These are phyloP conservation scores for Acidomyces sp. DNA, from an alignment of 495 filamentous ascomycete species.

Conservation along the genomic window DNA sequence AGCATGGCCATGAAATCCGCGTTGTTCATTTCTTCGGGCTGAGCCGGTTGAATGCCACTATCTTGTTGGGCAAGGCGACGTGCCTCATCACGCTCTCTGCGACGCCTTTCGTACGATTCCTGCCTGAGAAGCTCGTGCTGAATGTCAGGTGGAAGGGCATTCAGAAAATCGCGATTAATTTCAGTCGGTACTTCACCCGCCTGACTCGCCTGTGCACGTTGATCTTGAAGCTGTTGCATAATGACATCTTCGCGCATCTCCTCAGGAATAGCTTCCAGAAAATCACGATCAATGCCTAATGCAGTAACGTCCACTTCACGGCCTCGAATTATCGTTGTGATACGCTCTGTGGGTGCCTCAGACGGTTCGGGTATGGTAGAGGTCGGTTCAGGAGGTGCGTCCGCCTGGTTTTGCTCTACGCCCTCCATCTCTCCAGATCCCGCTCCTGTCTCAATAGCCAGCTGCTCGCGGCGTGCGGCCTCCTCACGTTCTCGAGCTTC, in stretches of 20 bases:
- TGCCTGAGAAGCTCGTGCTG: conserved; percentile 79
- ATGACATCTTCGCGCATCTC: conserved; percentile 93
- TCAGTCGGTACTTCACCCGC: conserved; percentile 73
- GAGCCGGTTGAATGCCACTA: conserved; percentile 35
- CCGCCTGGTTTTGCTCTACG: conserved; percentile 41
- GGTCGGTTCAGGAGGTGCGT: conserved; percentile 40
- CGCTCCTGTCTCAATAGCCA: conserved; percentile 25
- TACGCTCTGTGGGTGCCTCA: conserved; percentile 30
- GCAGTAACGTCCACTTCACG: conserved; percentile 81
- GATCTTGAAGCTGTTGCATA: conserved; percentile 67
- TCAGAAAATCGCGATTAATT: conserved; percentile 86
- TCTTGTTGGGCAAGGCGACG: conserved; percentile 42
- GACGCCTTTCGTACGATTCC: conserved; percentile 77
- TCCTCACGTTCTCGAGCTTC: conserved; percentile 35
- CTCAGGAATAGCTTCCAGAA: conserved; percentile 85
- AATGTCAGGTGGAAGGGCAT: conserved; percentile 81
- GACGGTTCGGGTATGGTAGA: conserved; percentile 14
- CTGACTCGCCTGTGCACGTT: conserved; percentile 65
- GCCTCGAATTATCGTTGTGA: conserved; percentile 70
- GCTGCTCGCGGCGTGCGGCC: conserved; percentile 30
- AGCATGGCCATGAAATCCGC: conserved; percentile 87
- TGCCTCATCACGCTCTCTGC: conserved; percentile 66
- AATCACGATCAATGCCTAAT: conserved; percentile 86
- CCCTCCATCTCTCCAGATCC: conserved; percentile 72
- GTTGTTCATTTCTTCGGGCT: conserved; percentile 70